Base-by-base conservation (phyloP, 352 stramenopile species). In the Phytophthora pini region DNA sequence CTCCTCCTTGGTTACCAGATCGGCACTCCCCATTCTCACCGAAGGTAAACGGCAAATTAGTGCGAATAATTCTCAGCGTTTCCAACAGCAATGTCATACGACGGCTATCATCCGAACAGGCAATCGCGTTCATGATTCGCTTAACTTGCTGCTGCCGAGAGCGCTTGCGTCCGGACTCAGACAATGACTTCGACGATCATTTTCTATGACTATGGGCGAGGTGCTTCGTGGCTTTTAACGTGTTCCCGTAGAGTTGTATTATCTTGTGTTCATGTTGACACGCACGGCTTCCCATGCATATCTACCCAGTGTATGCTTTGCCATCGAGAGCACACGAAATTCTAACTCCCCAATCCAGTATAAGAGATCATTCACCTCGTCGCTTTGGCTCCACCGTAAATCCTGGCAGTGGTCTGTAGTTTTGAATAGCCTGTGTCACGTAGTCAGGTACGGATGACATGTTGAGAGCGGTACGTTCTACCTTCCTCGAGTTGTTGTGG, bases 191-290 rank as follows among this genome's bases (percentile, higher is more conserved):
- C 0, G 3, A 9, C 2, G 17, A 15, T 0, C n/a, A 20, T 4
- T 32, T 7, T 5, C 20, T 12, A 44, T 55, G 31, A 2, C 4
- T 7, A 12, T 55, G n/a, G 2, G 9, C 17, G 0, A 55, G 8
- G 5, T 55, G 48, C 11, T 55, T 64, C 4, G 56, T 57, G 9
- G 38, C 56, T 17, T 53, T 52, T 8, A 17, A 65, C 13, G 47
- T 65, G 27, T 57, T 64, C 3, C 56, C 56, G 17, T 36, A 56
- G 13, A 63, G 45, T 38, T 52, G 56, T 29, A 64, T 56, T 5
- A 57, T 24, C 20, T 57, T 57, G 38, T 57, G 43, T 10, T 56
- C 5, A 11, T 15, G 31, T 1, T 29, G 56, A n/a, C 56, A 57
- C 10, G 29, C 12, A 2, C 29, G 3, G 10, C 56, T 64, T 1